Evolutionary conservation across 768 basidiomycete genomes (phyloP).

Genomic region (Amanita muscaria): DNA sequence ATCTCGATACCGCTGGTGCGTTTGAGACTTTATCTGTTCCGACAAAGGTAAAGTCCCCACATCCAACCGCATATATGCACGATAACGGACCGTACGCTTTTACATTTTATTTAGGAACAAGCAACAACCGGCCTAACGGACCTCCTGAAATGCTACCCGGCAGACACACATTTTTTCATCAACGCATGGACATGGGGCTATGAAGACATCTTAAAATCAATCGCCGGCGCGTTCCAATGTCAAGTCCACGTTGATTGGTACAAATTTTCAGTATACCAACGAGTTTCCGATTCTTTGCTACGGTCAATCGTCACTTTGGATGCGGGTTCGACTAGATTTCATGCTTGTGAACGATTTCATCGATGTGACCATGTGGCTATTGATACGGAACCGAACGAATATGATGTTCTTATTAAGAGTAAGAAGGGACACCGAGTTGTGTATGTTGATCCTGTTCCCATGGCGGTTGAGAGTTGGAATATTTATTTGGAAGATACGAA

Average conservation of each 20-base stretch:
- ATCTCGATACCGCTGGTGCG: constrained; percentile 72
- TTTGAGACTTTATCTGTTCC: constrained; percentile 43
- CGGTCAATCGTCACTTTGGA: constrained; percentile 53
- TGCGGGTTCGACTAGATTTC: constrained; percentile 63
- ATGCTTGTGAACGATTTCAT: constrained; percentile 84
- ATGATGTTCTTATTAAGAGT: constrained; percentile 27
- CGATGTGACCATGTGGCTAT: constrained; percentile 59
- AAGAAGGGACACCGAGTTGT: constrained; percentile 52
- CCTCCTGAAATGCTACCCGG: constrained; percentile 61
- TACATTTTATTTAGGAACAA: no score
- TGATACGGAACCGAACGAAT: constrained; percentile 20
- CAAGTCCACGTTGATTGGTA: constrained; percentile 85
- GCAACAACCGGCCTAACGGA: constrained; percentile 61
- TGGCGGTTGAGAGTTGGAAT: constrained; percentile 45
- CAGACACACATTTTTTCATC: constrained; percentile 70
- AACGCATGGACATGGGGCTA: constrained; percentile 97
- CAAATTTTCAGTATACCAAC: constrained; percentile 61
- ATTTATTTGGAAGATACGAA: constrained; percentile 33
- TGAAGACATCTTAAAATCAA: constrained; percentile 78
- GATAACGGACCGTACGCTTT: no score
- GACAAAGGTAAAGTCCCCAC: constrained; percentile 56
- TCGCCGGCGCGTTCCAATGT: constrained; percentile 57
- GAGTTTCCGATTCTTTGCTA: constrained; percentile 52
- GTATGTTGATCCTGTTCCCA: constrained; percentile 79
- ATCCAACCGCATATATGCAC: constrained; percentile 2